Evolutionary conservation across 2,329 filamentous ascomycete species (phyloP), one percentile per base, ranked within the genome.

Genomic region (Paracoccidioides lutzii): DNA sequence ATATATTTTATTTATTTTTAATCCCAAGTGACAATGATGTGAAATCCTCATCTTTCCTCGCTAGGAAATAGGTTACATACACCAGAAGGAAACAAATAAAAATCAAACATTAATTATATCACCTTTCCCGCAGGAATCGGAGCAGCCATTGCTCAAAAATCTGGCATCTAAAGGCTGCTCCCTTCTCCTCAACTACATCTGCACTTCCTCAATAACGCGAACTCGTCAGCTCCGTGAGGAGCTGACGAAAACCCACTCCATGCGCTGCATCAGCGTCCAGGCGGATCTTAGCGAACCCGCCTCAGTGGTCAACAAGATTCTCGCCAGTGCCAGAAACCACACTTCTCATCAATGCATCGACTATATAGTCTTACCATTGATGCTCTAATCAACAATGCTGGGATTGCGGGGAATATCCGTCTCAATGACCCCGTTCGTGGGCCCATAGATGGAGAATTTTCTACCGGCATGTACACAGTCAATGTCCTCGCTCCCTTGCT

Each of bases 301-400:
- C 5, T 83, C 83, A 1, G 81, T 84, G 2, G 73, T 76, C 5
- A 72, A 62, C 0, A 60, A 78, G 44, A 76, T 89, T 53, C 70
- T 90, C 61, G 71, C 74, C 30, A 76, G 77, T 0, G 77, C 81
- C 4, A 77, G 80, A 62, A 75, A 81, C 60, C 75, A 82, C 65
- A 83, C 87, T 70, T 67, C 77, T 15, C 55, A 60, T 57, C 64
- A 35, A 28, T 32, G 37, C 22, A 45, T 38, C 52, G 66, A 71
- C 57, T 22, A 22, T n/a, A 22, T 22, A 74, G 75, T 55, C 81
- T 89, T 67, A 81, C 84, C 64, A 78, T 95, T 65, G 88, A 94
- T 71, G 88, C 95, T 59, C 75, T 95, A 54, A 75, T 95, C 75
- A 94, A 95, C 78, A 95, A 94, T 69, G 89, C 90, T 35, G 90